A percentile compares a stretch with the other conserved stretches of the same genome.
phyloP scores from a whole-genome alignment of 768 basidiomycete genomes.

The Suillus variegatus region DNA sequence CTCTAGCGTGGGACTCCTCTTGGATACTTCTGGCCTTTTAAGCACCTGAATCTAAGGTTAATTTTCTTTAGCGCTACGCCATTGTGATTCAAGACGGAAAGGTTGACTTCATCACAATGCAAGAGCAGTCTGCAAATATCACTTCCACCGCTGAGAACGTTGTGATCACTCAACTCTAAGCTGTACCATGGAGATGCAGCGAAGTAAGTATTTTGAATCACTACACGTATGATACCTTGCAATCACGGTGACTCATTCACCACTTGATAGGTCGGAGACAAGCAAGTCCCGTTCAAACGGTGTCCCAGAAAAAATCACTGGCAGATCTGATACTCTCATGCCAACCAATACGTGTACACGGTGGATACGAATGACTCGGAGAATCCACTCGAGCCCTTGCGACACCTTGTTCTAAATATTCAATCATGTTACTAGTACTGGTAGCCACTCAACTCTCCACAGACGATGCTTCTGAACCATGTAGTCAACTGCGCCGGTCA shows the following conservation, averaged over 20 bases:
- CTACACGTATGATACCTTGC: background rate
- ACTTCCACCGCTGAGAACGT: conserved; percentile 56
- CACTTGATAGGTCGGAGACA: background rate
- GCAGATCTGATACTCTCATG: background rate
- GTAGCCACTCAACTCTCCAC: background rate
- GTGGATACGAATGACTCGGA: background rate
- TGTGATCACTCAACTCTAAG: conserved; percentile 32
- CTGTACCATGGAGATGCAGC: background rate
- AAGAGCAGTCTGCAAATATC: conserved; percentile 45
- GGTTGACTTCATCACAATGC: conserved; percentile 54
- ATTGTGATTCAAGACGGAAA: conserved; percentile 60
- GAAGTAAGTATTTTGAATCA: background rate
- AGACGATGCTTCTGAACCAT: background rate
- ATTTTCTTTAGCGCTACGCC: conserved; percentile 48
- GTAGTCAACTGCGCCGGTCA: background rate
- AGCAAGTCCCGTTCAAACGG: background rate
- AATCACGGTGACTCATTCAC: too few species aligned
- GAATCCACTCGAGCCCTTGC: background rate
- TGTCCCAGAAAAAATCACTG: background rate
- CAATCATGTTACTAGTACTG: background rate
- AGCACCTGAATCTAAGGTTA: conserved; percentile 47
- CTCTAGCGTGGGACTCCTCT: conserved; percentile 54
- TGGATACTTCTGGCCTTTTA: too few species aligned
- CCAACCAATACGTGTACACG: background rate
- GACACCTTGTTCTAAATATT: background rate